Evolutionary conservation across 2,329 filamentous ascomycete species (phyloP).

Genomic region (Delphinella strobiligena): DNA sequence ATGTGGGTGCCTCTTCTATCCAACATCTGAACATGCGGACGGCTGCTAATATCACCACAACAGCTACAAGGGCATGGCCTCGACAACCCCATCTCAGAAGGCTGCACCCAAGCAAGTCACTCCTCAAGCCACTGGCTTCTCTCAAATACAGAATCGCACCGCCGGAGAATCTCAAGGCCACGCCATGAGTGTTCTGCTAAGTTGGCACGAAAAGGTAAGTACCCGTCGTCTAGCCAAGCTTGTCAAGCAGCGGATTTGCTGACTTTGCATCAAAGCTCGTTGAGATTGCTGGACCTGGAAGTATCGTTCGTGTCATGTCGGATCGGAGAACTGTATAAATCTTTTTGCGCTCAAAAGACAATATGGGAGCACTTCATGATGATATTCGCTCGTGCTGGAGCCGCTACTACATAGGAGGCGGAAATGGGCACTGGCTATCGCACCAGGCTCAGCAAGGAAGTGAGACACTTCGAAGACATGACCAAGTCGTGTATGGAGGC

Average conservation of each 20-base stretch:
- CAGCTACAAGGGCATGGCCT: constrained; percentile 82
- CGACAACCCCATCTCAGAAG: constrained; percentile 17
- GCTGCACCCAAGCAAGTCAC: constrained; percentile 36
- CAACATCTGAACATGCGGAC: no score
- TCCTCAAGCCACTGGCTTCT: constrained; percentile 79
- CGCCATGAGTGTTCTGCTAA: constrained; percentile 91
- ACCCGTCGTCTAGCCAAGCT: constrained; percentile 9
- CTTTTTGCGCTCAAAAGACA: no score
- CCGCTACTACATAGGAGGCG: no score
- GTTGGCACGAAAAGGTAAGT: constrained; percentile 97
- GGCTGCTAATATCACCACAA: not conserved
- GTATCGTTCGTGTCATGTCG: constrained; percentile 89
- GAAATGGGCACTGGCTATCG: no score
- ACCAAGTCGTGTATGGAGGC: no score
- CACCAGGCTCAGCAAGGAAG: no score
- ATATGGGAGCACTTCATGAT: no score
- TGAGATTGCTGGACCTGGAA: constrained; percentile 77
- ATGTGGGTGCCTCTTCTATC: no score
- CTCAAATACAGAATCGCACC: constrained; percentile 52
- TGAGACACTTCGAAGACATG: no score
- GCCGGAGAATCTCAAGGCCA: constrained; percentile 62
- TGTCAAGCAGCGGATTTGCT: no score
- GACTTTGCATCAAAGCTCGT: constrained; percentile 46
- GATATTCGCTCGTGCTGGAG: no score
- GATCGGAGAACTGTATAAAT: constrained; percentile 83